These are phyloP conservation scores for Neurospora intermedia DNA, from an alignment of 495 filamentous ascomycete species.

Conservation along the genomic window DNA sequence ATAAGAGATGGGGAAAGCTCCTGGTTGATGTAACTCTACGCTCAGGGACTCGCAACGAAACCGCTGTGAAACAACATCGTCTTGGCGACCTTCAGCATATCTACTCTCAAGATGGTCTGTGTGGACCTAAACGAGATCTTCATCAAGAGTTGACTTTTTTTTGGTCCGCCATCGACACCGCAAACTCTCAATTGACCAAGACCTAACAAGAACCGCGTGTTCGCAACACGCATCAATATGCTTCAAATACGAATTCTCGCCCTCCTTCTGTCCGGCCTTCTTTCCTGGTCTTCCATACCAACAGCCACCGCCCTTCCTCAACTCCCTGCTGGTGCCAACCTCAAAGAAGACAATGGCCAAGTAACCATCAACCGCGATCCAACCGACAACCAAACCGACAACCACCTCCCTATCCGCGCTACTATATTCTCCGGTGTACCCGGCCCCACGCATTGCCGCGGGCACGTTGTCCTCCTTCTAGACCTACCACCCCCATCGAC, in stretches of 20 bases:
- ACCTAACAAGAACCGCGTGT: neutral
- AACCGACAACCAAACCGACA: conserved; percentile 9
- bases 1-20: neutral
- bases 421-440: conserved; percentile 28
- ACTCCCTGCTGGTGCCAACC: conserved; percentile 12
- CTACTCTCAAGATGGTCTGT: neutral
- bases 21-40: neutral
- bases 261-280: neutral
- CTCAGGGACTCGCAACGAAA: neutral
- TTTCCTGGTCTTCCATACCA: neutral
- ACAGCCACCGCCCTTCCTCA: conserved; percentile 1
- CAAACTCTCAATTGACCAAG: neutral
- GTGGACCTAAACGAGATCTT: neutral
- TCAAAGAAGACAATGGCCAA: conserved; percentile 22
- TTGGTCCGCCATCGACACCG: too few species aligned
- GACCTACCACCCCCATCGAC: neutral
- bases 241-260: neutral
- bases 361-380: conserved; percentile 17
- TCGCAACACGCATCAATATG: neutral
- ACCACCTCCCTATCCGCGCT: conserved; percentile 20
- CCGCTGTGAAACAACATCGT: neutral
- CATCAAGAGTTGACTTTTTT: neutral
- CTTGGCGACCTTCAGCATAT: neutral
- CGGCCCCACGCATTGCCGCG: conserved; percentile 28
- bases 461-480: conserved; percentile 17